These are phyloP conservation scores for Aspergillus pseudonomiae DNA, from an alignment of 2,329 filamentous ascomycete genomes.

Conservation along the genomic window DNA sequence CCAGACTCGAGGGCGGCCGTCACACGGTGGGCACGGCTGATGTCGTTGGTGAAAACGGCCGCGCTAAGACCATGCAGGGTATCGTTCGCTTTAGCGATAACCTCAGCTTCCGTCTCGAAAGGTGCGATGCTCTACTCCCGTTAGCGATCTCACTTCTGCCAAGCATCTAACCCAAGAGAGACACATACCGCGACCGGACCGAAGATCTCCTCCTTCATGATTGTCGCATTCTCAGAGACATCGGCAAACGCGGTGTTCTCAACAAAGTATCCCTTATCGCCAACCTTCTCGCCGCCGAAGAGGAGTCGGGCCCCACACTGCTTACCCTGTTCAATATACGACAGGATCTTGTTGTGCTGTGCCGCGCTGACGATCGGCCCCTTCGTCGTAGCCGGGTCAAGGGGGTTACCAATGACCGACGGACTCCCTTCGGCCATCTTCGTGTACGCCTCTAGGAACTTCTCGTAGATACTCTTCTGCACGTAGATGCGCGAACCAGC, in stretches of 20 bases:
- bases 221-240: conserved; percentile 50
- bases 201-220: conserved; percentile 60
- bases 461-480: conserved; percentile 35
- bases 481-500: conserved; percentile 39
- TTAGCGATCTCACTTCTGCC: neutral
- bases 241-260: conserved; percentile 61
- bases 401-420: conserved; percentile 24
- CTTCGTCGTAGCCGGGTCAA: conserved; percentile 26
- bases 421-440: conserved; percentile 58
- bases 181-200: conserved; percentile 53
- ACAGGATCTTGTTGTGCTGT: conserved; percentile 28
- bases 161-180: neutral
- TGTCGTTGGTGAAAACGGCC: conserved; percentile 31
- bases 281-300: conserved; percentile 27
- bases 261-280: conserved; percentile 61
- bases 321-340: conserved; percentile 28
- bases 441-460: conserved; percentile 37
- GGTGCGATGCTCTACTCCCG: conserved; percentile 52
- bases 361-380: conserved; percentile 25
- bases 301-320: conserved; percentile 24
- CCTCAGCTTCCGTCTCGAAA: conserved; percentile 64
- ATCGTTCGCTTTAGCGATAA: conserved; percentile 58
- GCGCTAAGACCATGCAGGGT: conserved; percentile 40
- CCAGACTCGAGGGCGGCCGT: conserved; percentile 25
- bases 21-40: conserved; percentile 29